Conservation (phyloP, 371 early-diverging fungal genomes). For the Mucor irregularis region DNA sequence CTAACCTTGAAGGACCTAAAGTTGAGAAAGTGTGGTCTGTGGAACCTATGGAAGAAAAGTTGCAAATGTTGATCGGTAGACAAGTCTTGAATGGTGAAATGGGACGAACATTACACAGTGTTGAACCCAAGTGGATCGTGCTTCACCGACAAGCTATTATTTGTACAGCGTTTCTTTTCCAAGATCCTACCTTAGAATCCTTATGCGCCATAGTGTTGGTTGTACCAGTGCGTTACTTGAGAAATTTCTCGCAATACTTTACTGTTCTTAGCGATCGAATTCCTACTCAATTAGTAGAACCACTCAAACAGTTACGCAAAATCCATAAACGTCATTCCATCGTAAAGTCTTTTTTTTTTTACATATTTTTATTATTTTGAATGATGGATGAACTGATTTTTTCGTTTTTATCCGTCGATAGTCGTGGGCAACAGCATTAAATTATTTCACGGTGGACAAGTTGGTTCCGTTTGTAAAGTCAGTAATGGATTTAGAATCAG, state of each 20-base stretch:
- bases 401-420: constrained; percentile 15
- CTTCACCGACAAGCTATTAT: constrained; percentile 49
- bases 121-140: constrained; percentile 60
- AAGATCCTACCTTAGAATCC: constrained; percentile 25
- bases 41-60: constrained; percentile 26
- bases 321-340: constrained; percentile 21
- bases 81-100: constrained; percentile 66
- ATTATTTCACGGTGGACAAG: constrained; percentile 47
- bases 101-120: constrained; percentile 32
- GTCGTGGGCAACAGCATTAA: constrained; percentile 44
- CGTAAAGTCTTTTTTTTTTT: constrained; percentile 9
- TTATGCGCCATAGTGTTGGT: constrained; percentile 54
- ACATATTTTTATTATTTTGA: too few relatives aligned
- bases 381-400: background rate
- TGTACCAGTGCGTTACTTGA: constrained; percentile 53
- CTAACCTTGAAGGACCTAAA: constrained; percentile 62
- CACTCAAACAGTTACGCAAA: constrained; percentile 34
- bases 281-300: constrained; percentile 49
- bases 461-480: constrained; percentile 58
- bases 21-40: constrained; percentile 55
- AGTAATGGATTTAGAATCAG: constrained; percentile 62
- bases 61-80: constrained; percentile 47
- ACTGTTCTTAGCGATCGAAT: constrained; percentile 52
- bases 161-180: constrained; percentile 43
- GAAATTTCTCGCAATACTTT: constrained; percentile 59